A percentile compares a stretch with the other conserved stretches of the same genome.
Evolutionary conservation across 768 basidiomycete species (phyloP).

Genomic region (Suillus brevipes): DNA sequence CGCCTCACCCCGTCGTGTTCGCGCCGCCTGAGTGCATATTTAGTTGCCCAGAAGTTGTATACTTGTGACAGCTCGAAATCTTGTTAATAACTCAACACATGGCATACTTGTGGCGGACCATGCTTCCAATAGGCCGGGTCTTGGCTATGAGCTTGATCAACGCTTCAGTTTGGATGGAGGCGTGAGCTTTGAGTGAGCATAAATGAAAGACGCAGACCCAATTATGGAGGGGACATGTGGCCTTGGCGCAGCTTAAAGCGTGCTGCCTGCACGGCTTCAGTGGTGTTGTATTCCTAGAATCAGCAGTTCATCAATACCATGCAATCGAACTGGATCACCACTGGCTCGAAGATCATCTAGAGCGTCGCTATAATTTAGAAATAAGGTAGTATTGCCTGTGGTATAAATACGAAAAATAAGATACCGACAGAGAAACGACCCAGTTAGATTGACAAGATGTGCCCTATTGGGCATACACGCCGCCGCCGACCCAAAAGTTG

Average conservation of each 20-base stretch:
- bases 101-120: background rate
- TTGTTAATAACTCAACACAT: background rate
- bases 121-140: background rate
- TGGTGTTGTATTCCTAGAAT: background rate
- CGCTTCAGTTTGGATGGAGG: background rate
- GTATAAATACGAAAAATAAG: background rate
- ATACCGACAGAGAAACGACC: constrained; percentile 3
- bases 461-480: background rate
- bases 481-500: background rate
- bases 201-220: constrained; percentile 49
- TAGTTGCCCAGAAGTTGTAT: background rate
- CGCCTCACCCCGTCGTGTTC: background rate
- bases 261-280: background rate
- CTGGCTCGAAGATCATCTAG: background rate
- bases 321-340: background rate
- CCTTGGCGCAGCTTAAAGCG: constrained; percentile 5
- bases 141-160: background rate
- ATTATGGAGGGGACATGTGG: constrained; percentile 39
- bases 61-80: background rate
- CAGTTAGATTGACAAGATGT: background rate
- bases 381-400: constrained; percentile 12
- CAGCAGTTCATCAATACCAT: background rate
- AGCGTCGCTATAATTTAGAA: constrained; percentile 8
- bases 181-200: background rate
- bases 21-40: background rate